Evolutionary conservation across 768 basidiomycete genomes (phyloP), one percentile per base, ranked within the genome.

Genomic region (Lyophyllum decastes): DNA sequence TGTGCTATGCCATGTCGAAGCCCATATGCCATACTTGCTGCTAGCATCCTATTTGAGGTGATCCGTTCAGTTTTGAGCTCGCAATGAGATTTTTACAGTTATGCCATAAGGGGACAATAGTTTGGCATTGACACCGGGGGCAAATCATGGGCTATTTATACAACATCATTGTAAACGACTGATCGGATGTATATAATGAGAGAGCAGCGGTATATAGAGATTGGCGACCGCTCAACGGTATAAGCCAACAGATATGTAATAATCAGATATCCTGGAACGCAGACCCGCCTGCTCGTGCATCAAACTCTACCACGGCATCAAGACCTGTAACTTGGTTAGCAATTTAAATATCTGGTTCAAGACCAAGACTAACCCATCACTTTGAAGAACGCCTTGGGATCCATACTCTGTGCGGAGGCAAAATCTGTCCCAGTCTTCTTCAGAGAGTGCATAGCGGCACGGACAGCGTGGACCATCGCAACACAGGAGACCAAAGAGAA

Each of bases 371-470:
- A 68, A 86, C 86, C 87, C 87, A 90, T 87, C 52, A 89, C 85
- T 66, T 87, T 82, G 69, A 91, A 90, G 78, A 90, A 90, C 44
- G 82, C 78, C 66, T 86, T 87, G 8, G 89, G 89, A 62, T 89
- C 87, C 89, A 90, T 89, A 21, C 89, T 85, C 61, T 77, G 74
- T 14, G 79, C 76, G 19, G 77, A 73, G 19, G 68, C 55, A 66
- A 86, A 89, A 67, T 91, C 89, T 5, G 89, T 90, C 8, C 89
- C 89, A 2, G 88, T 90, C 74, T 88, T 88, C 74, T 87, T 89
- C 44, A 91, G 72, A 0, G 85, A 83, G 17, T 80, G 80, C 86
- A 90, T 89, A 7, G 89, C 89, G n/a, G 83, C 83, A 48, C 89
- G 86, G 53, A 89, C 81, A n/a, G 82, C 88, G 64, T 91, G 89